Evolutionary conservation across 257 asterid genomes (phyloP), one percentile per base, ranked within the genome.

Genomic region (Thymus mandschuricus): DNA sequence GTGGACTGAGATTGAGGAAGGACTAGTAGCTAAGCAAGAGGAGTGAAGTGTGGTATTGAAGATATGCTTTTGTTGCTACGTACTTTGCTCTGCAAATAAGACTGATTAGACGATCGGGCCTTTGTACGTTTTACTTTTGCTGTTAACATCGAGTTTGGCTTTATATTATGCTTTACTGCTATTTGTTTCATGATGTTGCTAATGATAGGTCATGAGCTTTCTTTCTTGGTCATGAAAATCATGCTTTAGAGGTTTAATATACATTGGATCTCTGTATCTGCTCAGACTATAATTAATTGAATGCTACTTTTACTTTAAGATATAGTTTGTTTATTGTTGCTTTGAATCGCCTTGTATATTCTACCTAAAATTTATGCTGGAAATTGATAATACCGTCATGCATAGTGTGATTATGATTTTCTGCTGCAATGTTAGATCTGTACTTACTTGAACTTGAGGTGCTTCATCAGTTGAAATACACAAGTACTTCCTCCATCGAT

Each of bases 1-100:
- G 78, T 95, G 99, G 98, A 72, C 52, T 52, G 96, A 84, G 83
- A 83, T 92, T 78, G 98, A 95, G 74, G 96, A 87, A 69, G 88
- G 92, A 27, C 78, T 94, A 41, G 62, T 94, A 41, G 62, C 92
- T 0, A 80, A 86, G 83, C 79, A 86, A 38, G 92, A 81, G 69
- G 45, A 58, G 7, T 34, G 21, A 11, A 38, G 9, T 74, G 29
- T 68, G 85, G 68, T 28, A 38, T 49, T 34, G 38, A 43, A 40
- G 21, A 21, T 21, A 21, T 21, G 21, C 21, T 21, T 21, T 21
- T 21, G 59, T 45, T 11, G 6, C 44, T 3, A 38, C 44, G 44
- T 38, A 38, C 44, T 6, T 3, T 68, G 43, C 59, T 69, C 63
- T 60, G 12, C 68, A 49, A 72, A 6, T 68, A 76, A 73, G 74